Base-by-base conservation (phyloP, 2,329 filamentous ascomycete species). In the Cyphellophora europaea region DNA sequence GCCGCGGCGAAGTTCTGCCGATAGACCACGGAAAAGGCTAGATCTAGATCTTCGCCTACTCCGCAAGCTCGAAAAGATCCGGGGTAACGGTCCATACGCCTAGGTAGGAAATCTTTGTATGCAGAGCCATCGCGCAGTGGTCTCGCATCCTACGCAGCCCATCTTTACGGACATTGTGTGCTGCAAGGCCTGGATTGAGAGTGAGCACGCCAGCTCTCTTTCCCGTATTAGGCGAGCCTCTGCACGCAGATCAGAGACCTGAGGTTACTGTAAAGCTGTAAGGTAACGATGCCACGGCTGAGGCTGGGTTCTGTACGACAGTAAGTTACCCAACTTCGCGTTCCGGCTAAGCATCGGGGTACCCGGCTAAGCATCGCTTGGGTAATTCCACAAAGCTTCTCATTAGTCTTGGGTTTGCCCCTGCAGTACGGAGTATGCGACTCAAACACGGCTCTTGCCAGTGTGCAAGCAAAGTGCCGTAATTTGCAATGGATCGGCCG, bases 381-480 rank as follows among this genome's bases (percentile, higher is more conserved):
- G 30, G 12, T 32, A 32, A 32, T 32, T 32, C 30, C 30, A 32
- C 30, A 32, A 18, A 32, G 30, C 30, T 32, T 32, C 30, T 32
- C 30, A 32, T 32, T 32, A 17, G 30, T 32, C 30, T 12, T 19
- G 30, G 30, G 8, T n/a, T n/a, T 6, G 27, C 27, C 12, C 27
- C 27, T 30, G 27, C 27, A 6, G 27, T 12, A n/a, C 27, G 12
- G 8, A 30, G 27, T 12, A 30, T 30, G 6, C 27, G 27, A 30
- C 27, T 30, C 27, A 12, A 30, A 30, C 12, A n/a, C n/a, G 12
- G 6, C 10, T 8, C 21, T n/a, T n/a, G n/a, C n/a, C n/a, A n/a
- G n/a, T n/a, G n/a, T n/a, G n/a, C n/a, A n/a, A n/a, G n/a, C n/a
- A 25, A 8, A 11, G 27, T 30, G 12, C 27, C 15, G n/a, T 30